These are phyloP conservation scores for Jacaranda mimosifolia DNA, from an alignment of 257 asterid genomes.

Conservation along the genomic window DNA sequence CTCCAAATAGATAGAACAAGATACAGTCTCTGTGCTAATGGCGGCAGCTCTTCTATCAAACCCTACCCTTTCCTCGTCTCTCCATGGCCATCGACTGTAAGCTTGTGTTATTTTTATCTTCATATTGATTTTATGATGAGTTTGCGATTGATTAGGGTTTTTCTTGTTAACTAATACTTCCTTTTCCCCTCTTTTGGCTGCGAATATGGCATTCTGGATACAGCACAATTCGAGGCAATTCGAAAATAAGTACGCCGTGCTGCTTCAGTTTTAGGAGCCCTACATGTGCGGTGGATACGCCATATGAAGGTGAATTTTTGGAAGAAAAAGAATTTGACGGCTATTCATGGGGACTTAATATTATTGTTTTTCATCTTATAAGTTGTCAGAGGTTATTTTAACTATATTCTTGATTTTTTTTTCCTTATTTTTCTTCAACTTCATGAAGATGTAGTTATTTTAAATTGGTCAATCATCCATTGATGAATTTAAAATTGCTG, in stretches of 20 bases:
- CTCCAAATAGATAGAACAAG: neutral
- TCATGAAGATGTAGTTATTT: neutral
- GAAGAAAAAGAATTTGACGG: neutral
- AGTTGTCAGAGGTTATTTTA: neutral
- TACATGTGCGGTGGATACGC: conserved; percentile 66
- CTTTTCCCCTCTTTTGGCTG: conserved; percentile 5
- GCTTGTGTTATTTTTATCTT: conserved; percentile 10
- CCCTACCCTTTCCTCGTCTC: conserved; percentile 61
- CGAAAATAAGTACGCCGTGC: conserved; percentile 34
- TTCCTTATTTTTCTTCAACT: neutral
- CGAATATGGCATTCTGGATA: conserved; percentile 16
- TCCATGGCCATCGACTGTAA: conserved; percentile 67
- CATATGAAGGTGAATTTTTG: conserved; percentile 63
- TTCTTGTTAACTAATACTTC: neutral
- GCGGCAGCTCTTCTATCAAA: conserved; percentile 66
- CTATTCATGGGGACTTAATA: neutral
- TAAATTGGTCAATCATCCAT: neutral
- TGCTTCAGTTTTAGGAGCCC: conserved; percentile 44
- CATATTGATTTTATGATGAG: neutral
- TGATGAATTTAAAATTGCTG: neutral
- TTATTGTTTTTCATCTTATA: neutral
- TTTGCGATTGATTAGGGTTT: neutral
- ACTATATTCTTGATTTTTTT: neutral
- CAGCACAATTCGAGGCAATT: conserved; percentile 55
- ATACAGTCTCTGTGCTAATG: conserved; percentile 44